Percentiles rank a stretch among this genome's conserved stretches.
Conservation (phyloP, 805 yeast species). For the Ogataea minuta region DNA sequence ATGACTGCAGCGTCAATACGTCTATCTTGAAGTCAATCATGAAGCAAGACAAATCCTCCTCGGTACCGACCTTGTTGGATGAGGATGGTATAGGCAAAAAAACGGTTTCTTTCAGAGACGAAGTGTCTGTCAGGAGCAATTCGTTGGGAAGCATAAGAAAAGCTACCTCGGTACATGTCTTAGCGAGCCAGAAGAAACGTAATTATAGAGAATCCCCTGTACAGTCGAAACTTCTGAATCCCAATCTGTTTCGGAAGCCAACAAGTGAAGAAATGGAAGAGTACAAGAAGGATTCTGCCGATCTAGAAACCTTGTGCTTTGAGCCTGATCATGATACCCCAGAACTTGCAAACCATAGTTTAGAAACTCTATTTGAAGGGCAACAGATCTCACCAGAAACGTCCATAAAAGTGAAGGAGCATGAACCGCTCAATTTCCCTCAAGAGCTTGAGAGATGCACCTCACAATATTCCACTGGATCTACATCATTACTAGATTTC, state of each 20-base stretch:
- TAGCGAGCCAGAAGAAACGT: slow-evolving; percentile 2
- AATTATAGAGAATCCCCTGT: slow-evolving; percentile 5
- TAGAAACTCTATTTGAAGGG: slow-evolving; percentile 11
- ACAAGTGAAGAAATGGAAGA: slow-evolving; percentile 2
- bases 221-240: slow-evolving; percentile 10
- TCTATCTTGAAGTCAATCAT: slow-evolving; percentile 20
- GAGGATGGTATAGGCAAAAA: slow-evolving; percentile 17
- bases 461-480: slow-evolving; percentile 2
- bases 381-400: background rate
- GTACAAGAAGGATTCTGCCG: slow-evolving; percentile 2
- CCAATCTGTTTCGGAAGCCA: slow-evolving; percentile 8
- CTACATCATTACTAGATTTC: slow-evolving; percentile 5
- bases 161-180: slow-evolving; percentile 7
- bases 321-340: slow-evolving; percentile 26
- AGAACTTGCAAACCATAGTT: slow-evolving; percentile 11
- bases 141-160: slow-evolving; percentile 8
- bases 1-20: slow-evolving; percentile 5
- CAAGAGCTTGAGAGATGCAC: background rate
- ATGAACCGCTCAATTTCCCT: background rate
- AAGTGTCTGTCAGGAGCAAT: slow-evolving; percentile 15
- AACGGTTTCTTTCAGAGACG: slow-evolving; percentile 22
- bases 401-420: background rate
- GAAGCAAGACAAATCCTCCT: slow-evolving; percentile 13
- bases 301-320: slow-evolving; percentile 16
- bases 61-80: slow-evolving; percentile 3